Percentiles rank a stretch among this genome's conserved stretches.
Evolutionary conservation across 352 stramenopile genomes (phyloP).

Genomic region (Phytophthora aleatoria): DNA sequence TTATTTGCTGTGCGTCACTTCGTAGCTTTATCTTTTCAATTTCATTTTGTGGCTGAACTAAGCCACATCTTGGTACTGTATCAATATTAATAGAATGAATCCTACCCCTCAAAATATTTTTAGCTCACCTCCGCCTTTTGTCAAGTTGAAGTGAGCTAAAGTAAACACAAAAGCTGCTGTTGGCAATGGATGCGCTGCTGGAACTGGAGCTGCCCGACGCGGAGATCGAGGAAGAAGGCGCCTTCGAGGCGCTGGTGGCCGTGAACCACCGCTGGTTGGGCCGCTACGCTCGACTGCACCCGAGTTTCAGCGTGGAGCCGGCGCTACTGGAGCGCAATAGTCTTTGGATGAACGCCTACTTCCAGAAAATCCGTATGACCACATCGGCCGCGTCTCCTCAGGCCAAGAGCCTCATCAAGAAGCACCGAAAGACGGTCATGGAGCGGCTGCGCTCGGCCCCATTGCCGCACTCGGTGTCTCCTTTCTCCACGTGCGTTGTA

Average conservation of each 20-base stretch:
- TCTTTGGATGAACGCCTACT: slow-evolving; percentile 83
- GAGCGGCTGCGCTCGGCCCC: slow-evolving; percentile 44
- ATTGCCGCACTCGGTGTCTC: slow-evolving; percentile 45
- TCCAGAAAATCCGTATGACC: slow-evolving; percentile 80
- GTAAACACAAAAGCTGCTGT: background rate
- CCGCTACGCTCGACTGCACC: slow-evolving; percentile 60
- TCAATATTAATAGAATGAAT: background rate
- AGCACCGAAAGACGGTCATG: slow-evolving; percentile 52
- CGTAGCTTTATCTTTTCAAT: too few species aligned
- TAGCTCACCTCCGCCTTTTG: slow-evolving; percentile 9
- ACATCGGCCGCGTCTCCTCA: slow-evolving; percentile 61
- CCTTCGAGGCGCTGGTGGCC: slow-evolving; percentile 56
- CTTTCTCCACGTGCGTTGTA: slow-evolving; percentile 53
- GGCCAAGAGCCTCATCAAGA: slow-evolving; percentile 58
- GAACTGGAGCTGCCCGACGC: slow-evolving; percentile 43
- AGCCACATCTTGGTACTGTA: background rate
- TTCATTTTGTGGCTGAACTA: background rate
- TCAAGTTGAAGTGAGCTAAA: slow-evolving; percentile 19
- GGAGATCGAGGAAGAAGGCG: slow-evolving; percentile 32
- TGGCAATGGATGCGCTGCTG: slow-evolving; percentile 25
- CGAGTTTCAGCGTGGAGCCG: slow-evolving; percentile 57
- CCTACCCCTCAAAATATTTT: slow-evolving; percentile 7
- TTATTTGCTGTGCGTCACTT: too few species aligned
- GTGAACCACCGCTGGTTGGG: slow-evolving; percentile 73
- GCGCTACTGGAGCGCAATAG: slow-evolving; percentile 68